Base-by-base conservation (phyloP, 1,284 basidiomycete genomes). In the Pascua guehoae region DNA sequence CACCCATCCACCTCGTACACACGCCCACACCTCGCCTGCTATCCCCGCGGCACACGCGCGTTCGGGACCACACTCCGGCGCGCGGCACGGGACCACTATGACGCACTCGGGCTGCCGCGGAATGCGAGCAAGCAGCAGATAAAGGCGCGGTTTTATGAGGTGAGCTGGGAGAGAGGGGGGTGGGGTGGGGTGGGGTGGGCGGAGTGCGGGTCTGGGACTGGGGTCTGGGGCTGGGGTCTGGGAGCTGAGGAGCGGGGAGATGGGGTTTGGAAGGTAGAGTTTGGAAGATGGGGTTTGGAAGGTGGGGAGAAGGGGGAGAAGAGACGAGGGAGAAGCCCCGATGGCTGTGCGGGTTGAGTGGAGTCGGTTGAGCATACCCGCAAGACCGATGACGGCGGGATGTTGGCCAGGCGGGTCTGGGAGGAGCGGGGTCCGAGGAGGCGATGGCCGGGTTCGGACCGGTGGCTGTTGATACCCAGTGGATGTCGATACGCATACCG, bases 71-170 rank as follows among this genome's bases (percentile, higher is more conserved):
- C 4, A 54, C 49, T 2, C 54, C 58, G 18, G 73, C 75, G 52
- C 76, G 77, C 54, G 72, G 71, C 24, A 1, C 57, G 53, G 9
- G 61, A 65, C 43, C 76, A 77, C 55, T 79, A 79, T 54, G 74
- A 71, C 15, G 65, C 67, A 5, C 57, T 77, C n/a, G 68, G 57
- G 0, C 49, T 78, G n/a, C 67, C 66, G 2, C 62, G 58, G 50
- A 73, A 67, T 47, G 74, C 75, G 18, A 75, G 66, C 4, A 75
- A 69, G 50, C 68, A 74, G 57, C 76, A 79, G 56, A 71, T 79
- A 64, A 79, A 79, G 61, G 72, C 76, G 12, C 65, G 65, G 50
- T 79, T 78, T 55, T 79, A 79, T 55, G 76, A 77, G 70, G 78
- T 79, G 60, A 61, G 73, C 24, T 32, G 37, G 39, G 47, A 17